Evolutionary conservation across 106 monocot species (phyloP), one percentile per base, ranked within the genome.

Genomic region (Vanilla planifolia): DNA sequence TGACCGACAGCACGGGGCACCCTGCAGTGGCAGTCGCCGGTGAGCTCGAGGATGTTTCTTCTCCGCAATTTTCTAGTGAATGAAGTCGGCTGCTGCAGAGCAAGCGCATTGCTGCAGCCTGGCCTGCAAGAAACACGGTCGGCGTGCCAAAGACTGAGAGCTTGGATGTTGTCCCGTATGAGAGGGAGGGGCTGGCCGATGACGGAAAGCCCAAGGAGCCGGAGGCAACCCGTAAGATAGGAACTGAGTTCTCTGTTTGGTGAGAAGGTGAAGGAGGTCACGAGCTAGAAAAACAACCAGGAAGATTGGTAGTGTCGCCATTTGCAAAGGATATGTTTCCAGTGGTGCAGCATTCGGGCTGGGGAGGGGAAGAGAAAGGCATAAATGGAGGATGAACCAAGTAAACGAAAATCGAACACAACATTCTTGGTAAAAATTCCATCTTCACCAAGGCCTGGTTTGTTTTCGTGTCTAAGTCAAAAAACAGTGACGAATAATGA

Each of bases 151-250:
- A 56, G 1, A 71, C 34, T 0, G 10, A 21, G 22, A 61, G 35
- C 55, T 71, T 71, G 1, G 63, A 71, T 3, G 56, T 37, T 2
- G 71, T 51, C 8, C 71, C 71, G 52, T 19, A 63, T 21, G 16
- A 63, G 24, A 44, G 43, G 19, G n/a, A 71, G 53, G 63, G 43
- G 62, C 24, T 71, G 63, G 71, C 71, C 71, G 30, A 71, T 34
- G 63, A 63, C 8, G 13, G 71, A 63, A 71, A 14, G 17, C 71
- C 71, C 25, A 64, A 21, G 19, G 63, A 63, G 22, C 71, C 63
- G 71, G 71, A 51, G 71, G 71, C 24, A 63, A 33, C n/a, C n/a
- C 60, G 5, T 43, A 58, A 23, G 65, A 66, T 48, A 20, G 30
- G 2, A n/a, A n/a, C n/a, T n/a, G n/a, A n/a, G 14, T 19, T 36